Conservation (phyloP, 371 early-diverging fungal genomes). For the Lichtheimia corymbifera region DNA sequence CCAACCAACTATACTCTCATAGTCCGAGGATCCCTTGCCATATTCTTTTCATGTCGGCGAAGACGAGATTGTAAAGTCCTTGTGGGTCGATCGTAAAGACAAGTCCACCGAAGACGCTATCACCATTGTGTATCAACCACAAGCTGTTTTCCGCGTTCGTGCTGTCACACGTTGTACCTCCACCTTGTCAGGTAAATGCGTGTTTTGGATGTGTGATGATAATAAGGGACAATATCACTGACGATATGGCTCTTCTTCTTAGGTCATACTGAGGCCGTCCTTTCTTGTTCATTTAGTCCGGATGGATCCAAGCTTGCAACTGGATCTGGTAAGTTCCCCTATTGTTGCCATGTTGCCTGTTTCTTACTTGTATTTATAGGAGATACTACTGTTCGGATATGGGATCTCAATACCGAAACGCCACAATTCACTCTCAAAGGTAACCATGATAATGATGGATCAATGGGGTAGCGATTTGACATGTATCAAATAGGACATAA, state of each 20-base stretch:
- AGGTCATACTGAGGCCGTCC: constrained; percentile 94
- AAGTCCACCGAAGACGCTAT: constrained; percentile 84
- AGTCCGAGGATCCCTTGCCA: constrained; percentile 83
- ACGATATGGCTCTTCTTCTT: background rate
- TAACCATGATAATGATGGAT: background rate
- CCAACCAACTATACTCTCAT: background rate
- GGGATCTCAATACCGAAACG: constrained; percentile 96
- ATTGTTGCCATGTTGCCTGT: background rate
- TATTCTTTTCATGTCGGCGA: constrained; percentile 91
- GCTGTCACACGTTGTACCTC: constrained; percentile 90
- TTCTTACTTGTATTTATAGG: constrained; percentile 34
- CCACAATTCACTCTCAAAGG: constrained; percentile 69
- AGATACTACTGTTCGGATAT: constrained; percentile 93
- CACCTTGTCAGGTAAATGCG: constrained; percentile 66
- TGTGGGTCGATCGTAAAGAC: constrained; percentile 76
- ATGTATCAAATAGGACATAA: constrained; percentile 68
- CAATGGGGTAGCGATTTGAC: constrained; percentile 1
- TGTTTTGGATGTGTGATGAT: background rate
- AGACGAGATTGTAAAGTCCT: constrained; percentile 71
- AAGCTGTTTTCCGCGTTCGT: constrained; percentile 92
- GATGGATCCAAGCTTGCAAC: constrained; percentile 90
- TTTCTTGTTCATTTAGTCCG: constrained; percentile 89
- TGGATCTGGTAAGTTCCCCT: constrained; percentile 66
- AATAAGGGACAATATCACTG: background rate
- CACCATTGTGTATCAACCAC: constrained; percentile 89